Base-by-base conservation (phyloP, 768 basidiomycete genomes). In the Suillus cothurnatus region DNA sequence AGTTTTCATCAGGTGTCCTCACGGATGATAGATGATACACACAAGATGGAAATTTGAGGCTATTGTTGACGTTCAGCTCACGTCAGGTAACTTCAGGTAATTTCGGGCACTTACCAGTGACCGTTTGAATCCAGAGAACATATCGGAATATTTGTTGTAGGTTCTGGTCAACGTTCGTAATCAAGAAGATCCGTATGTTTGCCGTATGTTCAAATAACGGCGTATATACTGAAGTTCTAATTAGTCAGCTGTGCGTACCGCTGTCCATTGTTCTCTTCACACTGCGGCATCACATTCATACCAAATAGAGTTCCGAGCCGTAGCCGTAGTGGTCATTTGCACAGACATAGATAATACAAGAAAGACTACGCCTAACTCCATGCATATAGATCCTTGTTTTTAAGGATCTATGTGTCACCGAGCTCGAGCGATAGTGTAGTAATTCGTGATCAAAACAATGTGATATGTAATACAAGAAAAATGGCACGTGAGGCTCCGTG, bases 1-100 rank as follows among this genome's bases (percentile, higher is more conserved):
- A 39, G 39, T 23, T 23, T 9, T 36, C 14, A 19, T 28, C 12
- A 62, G 41, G 2, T 45, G 53, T 31, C 45, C 23, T 41, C 34
- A 38, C 68, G 59, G 52, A 61, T 14, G 11, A 11, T 19, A 45
- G 21, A 61, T 38, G 38, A 4, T 36, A 12, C 50, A 21, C 21
- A 89, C 88, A 89, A 90, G 36, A 90, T 88, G 7, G 88, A 88
- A 34, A 90, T 80, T 71, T 89, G 84, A 8, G 87, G 88, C 81
- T 81, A 63, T 32, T 4, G 32, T 34, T 47, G 28, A 50, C 38
- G 52, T 63, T 64, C 7, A n/a, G 58, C 6, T 21, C 9, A 49
- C 58, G 57, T 53, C 52, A 63, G 31, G 2, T 19, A 28, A 26
- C 17, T 58, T 58, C 38, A 19, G 6, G 28, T 2, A 6, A 41